phyloP scores from a whole-genome alignment of 352 stramenopile genomes.

The Blastocystis sp. region DNA sequence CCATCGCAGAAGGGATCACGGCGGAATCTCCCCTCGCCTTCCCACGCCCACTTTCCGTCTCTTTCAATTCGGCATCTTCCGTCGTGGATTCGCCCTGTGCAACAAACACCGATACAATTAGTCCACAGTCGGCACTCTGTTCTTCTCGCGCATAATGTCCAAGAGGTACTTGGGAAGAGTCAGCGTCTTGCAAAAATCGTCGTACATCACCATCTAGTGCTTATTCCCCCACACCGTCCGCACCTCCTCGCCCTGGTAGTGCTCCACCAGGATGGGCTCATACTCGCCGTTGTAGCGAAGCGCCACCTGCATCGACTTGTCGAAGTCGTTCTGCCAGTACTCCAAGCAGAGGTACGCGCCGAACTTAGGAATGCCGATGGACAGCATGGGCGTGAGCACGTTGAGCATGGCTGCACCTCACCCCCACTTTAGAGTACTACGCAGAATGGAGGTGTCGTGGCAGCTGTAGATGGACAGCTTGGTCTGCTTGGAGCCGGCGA shows the following conservation, averaged over 20 bases:
- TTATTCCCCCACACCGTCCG: not conserved
- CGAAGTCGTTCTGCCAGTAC: constrained; percentile 64
- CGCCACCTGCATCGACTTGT: constrained; percentile 39
- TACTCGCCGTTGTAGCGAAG: constrained; percentile 62
- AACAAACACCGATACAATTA: not conserved
- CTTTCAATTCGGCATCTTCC: not conserved
- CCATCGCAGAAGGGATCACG: too few species aligned
- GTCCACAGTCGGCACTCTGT: not conserved
- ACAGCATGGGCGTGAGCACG: constrained; percentile 3
- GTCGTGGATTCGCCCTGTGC: not conserved
- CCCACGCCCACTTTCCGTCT: too few species aligned
- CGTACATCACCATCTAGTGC: constrained; percentile 34
- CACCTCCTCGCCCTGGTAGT: constrained; percentile 25
- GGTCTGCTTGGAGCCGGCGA: not conserved
- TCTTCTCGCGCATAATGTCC: constrained; percentile 60
- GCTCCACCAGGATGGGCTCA: constrained; percentile 38
- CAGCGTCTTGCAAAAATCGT: constrained; percentile 61
- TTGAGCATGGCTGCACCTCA: constrained; percentile 39
- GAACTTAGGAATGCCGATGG: constrained; percentile 19
- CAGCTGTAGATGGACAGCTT: constrained; percentile 59
- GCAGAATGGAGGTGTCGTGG: constrained; percentile 44
- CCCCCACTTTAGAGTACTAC: not conserved
- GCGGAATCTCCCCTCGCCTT: too few species aligned
- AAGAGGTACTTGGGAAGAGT: constrained; percentile 43
- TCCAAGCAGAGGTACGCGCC: constrained; percentile 34